phyloP scores from a whole-genome alignment of 768 basidiomycete genomes.

The Calvatia gigantea region DNA sequence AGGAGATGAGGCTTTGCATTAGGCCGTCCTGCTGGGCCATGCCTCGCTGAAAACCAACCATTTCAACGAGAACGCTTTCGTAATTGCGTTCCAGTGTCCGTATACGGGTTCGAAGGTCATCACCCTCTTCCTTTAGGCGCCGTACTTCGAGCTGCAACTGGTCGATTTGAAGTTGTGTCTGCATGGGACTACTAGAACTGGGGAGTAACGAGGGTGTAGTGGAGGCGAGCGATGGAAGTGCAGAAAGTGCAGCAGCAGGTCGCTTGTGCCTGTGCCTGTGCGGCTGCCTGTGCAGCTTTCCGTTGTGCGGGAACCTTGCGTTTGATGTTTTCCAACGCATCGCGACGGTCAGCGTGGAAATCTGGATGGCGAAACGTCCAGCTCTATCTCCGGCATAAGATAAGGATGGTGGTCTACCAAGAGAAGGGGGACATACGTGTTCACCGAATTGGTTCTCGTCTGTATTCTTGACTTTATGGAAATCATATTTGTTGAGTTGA shows the following conservation, averaged over 20 bases:
- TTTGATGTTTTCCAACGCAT: slow-evolving; percentile 57
- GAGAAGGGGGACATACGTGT: slow-evolving; percentile 37
- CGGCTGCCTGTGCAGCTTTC: slow-evolving; percentile 35
- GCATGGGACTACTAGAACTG: slow-evolving; percentile 4
- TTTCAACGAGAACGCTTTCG: slow-evolving; percentile 32
- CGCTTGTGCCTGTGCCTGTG: slow-evolving; percentile 7
- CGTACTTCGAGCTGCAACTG: slow-evolving; percentile 22
- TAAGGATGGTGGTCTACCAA: not conserved
- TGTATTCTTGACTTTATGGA: slow-evolving; percentile 92
- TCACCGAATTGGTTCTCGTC: slow-evolving; percentile 74
- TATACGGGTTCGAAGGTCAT: slow-evolving; percentile 31
- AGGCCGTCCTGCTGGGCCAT: slow-evolving; percentile 80
- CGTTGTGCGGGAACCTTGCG: slow-evolving; percentile 56
- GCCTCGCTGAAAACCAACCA: slow-evolving; percentile 34
- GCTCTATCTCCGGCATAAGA: slow-evolving; percentile 26
- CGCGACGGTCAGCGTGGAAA: slow-evolving; percentile 51
- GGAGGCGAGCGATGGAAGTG: slow-evolving; percentile 17
- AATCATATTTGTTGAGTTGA: slow-evolving; percentile 95
- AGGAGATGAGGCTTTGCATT: slow-evolving; percentile 78
- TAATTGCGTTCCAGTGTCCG: slow-evolving; percentile 36
- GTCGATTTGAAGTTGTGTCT: slow-evolving; percentile 10
- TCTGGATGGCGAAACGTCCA: slow-evolving; percentile 63
- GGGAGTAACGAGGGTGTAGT: slow-evolving; percentile 24
- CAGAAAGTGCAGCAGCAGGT: slow-evolving; percentile 15
- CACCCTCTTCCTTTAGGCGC: slow-evolving; percentile 28